Percentiles rank a stretch among this genome's conserved stretches.
These are phyloP conservation scores for Kodamaea kakaduensis DNA, from an alignment of 805 yeast genomes.

Conservation along the genomic window DNA sequence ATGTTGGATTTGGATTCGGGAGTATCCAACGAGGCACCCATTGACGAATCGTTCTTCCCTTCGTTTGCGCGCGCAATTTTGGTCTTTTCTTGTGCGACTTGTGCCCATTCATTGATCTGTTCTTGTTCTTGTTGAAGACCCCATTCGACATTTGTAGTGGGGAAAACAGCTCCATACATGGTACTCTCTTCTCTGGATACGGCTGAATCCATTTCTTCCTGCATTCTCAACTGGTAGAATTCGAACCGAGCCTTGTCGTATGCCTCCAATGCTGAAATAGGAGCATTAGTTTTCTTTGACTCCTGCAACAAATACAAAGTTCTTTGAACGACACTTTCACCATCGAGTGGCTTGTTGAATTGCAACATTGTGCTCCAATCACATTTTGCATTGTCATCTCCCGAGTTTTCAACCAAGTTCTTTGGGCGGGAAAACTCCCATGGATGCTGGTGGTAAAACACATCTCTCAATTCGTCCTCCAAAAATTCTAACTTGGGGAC, in stretches of 20 bases:
- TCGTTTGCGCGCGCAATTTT: conserved; percentile 48
- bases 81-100: conserved; percentile 63
- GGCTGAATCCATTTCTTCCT: conserved; percentile 71
- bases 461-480: conserved; percentile 78
- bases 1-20: conserved; percentile 16
- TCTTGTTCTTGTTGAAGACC: conserved; percentile 72
- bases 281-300: conserved; percentile 11
- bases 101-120: conserved; percentile 69
- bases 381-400: conserved; percentile 48
- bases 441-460: conserved; percentile 91
- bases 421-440: conserved; percentile 97
- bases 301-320: conserved; percentile 35
- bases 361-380: conserved; percentile 85
- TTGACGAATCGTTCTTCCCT: conserved; percentile 11
- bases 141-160: conserved; percentile 55
- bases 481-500: conserved; percentile 53
- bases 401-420: conserved; percentile 70
- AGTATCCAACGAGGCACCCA: conserved; percentile 7
- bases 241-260: conserved; percentile 86
- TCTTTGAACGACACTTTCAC: conserved; percentile 59
- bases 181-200: conserved; percentile 76
- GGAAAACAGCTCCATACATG: conserved; percentile 79
- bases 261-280: conserved; percentile 50
- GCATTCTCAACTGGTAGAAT: conserved; percentile 81
- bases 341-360: conserved; percentile 70